Evolutionary conservation across 2,329 filamentous ascomycete species (phyloP).

Genomic region (Aureobasidium mangrovei): DNA sequence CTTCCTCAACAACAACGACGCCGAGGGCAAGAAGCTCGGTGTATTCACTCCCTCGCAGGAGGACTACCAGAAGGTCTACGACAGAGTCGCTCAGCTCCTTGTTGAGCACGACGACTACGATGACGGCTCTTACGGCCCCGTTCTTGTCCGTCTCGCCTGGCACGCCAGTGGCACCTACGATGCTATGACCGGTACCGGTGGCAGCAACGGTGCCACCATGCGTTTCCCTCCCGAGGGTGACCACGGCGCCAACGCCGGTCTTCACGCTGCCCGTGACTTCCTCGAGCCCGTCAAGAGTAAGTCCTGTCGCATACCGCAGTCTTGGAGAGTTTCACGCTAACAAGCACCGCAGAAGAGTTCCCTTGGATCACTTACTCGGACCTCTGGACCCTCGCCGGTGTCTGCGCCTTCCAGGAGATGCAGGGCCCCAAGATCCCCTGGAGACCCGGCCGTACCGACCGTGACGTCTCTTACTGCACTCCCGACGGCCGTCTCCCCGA

Average conservation of each 20-base stretch:
- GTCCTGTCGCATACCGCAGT: neutral
- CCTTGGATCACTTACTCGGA: conserved; percentile 97
- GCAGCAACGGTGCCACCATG: conserved; percentile 96
- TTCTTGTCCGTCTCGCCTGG: conserved; percentile 86
- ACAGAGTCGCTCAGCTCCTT: conserved; percentile 68
- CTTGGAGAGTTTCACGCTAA: neutral
- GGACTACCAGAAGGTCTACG: conserved; percentile 94
- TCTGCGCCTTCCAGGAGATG: conserved; percentile 89
- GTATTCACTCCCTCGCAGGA: conserved; percentile 66
- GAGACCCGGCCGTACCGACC: conserved; percentile 76
- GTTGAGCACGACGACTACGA: conserved; percentile 93
- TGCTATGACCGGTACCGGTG: conserved; percentile 76
- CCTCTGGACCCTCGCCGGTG: conserved; percentile 86
- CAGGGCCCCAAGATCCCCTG: conserved; percentile 79
- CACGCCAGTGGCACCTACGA: conserved; percentile 91
- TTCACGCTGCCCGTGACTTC: conserved; percentile 81
- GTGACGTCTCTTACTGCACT: conserved; percentile 74
- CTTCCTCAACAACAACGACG: conserved; percentile 48
- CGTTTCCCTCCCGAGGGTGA: conserved; percentile 80
- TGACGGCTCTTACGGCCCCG: conserved; percentile 90
- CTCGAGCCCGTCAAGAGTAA: conserved; percentile 72
- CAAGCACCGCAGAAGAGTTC: conserved; percentile 48
- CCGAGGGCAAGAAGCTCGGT: conserved; percentile 21
- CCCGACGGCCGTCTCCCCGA: conserved; percentile 89
- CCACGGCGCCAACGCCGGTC: conserved; percentile 89